Conservation (phyloP, 345 rosid genomes). For the Mangifera indica region DNA sequence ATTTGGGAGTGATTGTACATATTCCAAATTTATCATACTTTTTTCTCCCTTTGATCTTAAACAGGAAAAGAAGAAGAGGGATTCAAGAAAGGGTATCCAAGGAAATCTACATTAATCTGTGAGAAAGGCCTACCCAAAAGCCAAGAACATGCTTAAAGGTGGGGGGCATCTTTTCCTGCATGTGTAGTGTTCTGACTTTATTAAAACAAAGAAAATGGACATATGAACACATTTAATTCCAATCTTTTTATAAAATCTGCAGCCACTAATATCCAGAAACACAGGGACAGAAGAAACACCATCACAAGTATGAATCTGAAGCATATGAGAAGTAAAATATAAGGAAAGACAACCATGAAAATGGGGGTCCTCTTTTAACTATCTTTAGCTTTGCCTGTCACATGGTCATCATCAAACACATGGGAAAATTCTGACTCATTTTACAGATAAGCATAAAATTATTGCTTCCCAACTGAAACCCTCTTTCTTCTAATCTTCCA, state of each 20-base stretch:
- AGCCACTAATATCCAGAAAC: neutral
- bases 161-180: neutral
- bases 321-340: neutral
- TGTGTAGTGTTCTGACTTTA: neutral
- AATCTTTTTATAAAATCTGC: neutral
- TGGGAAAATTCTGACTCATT: neutral
- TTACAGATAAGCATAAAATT: neutral
- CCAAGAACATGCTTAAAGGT: neutral
- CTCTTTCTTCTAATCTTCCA: neutral
- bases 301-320: neutral
- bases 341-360: constrained; percentile 12
- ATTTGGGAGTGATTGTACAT: too few species aligned
- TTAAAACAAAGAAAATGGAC: neutral
- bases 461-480: neutral
- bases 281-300: neutral
- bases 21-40: too few species aligned
- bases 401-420: constrained; percentile 9
- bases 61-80: too few species aligned
- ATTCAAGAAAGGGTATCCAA: neutral
- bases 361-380: constrained; percentile 4
- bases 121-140: neutral
- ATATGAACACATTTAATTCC: neutral
- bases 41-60: too few species aligned
- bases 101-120: neutral
- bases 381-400: neutral